Percentiles rank a stretch among this genome's conserved stretches.
Conservation (phyloP, 148 eudicot genomes). For the Vaccinium darrowii region DNA sequence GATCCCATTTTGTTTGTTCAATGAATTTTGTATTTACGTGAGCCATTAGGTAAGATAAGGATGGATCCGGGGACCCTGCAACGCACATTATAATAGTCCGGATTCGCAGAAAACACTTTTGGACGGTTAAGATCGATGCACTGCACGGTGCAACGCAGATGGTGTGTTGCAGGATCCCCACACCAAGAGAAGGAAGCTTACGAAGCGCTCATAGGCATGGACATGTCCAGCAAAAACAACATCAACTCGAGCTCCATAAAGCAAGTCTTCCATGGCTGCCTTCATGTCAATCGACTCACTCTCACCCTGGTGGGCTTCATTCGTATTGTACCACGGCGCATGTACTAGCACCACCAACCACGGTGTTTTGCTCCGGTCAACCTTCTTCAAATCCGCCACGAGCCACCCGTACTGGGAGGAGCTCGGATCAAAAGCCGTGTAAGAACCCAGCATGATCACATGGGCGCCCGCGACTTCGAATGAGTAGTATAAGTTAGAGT, state of each 20-base stretch:
- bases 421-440: slow-evolving; percentile 45
- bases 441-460: slow-evolving; percentile 71
- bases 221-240: slow-evolving; percentile 71
- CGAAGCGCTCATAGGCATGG: slow-evolving; percentile 88
- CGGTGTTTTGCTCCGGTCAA: slow-evolving; percentile 59
- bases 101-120: too few species aligned
- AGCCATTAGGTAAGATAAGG: too few species aligned
- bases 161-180: too few species aligned
- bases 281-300: slow-evolving; percentile 48
- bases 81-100: too few species aligned
- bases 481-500: slow-evolving; percentile 67
- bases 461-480: slow-evolving; percentile 73
- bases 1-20: too few species aligned
- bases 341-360: slow-evolving; percentile 64
- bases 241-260: slow-evolving; percentile 56
- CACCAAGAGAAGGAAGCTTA: slow-evolving; percentile 28
- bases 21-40: too few species aligned
- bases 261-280: slow-evolving; percentile 56
- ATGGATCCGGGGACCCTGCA: too few species aligned
- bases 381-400: slow-evolving; percentile 38
- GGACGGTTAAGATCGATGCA: too few species aligned
- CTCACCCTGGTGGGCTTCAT: slow-evolving; percentile 67
- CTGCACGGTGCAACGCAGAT: too few species aligned
- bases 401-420: slow-evolving; percentile 74
- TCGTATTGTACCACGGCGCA: slow-evolving; percentile 82